These are phyloP conservation scores for Salix suchowensis DNA, from an alignment of 345 rosid species.

Conservation along the genomic window DNA sequence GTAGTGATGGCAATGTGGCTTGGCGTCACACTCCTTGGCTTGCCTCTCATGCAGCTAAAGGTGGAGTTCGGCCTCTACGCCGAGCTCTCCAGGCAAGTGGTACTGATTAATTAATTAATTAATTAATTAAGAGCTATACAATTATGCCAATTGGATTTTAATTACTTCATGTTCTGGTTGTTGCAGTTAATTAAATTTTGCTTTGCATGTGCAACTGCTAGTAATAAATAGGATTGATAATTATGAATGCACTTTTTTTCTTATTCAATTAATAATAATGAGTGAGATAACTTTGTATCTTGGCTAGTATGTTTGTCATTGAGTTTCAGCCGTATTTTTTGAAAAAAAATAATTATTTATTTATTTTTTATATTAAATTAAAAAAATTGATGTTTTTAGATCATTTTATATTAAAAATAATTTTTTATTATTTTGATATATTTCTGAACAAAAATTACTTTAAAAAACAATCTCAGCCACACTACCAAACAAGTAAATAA, in stretches of 20 bases:
- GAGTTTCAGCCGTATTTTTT: no score
- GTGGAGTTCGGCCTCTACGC: constrained; percentile 78
- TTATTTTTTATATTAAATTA: no score
- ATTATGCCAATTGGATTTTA: not conserved
- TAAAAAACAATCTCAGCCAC: no score
- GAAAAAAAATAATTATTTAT: no score
- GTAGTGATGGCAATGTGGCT: constrained; percentile 75
- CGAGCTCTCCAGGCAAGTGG: constrained; percentile 83
- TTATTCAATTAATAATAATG: not conserved
- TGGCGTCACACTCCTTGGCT: constrained; percentile 99
- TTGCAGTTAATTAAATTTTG: not conserved
- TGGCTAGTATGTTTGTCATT: not conserved
- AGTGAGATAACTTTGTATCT: not conserved
- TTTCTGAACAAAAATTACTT: no score
- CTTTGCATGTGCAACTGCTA: not conserved
- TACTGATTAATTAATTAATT: no score
- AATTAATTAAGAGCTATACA: not conserved
- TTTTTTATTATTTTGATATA: no score
- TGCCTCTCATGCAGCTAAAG: constrained; percentile 78
- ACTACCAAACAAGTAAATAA: not conserved
- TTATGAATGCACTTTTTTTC: not conserved
- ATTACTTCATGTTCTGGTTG: not conserved
- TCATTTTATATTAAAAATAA: no score
- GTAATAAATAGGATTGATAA: not conserved
- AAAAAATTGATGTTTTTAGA: no score